Conservation (phyloP, 179 eudicot genomes). For the Heliamphora pulchella region DNA sequence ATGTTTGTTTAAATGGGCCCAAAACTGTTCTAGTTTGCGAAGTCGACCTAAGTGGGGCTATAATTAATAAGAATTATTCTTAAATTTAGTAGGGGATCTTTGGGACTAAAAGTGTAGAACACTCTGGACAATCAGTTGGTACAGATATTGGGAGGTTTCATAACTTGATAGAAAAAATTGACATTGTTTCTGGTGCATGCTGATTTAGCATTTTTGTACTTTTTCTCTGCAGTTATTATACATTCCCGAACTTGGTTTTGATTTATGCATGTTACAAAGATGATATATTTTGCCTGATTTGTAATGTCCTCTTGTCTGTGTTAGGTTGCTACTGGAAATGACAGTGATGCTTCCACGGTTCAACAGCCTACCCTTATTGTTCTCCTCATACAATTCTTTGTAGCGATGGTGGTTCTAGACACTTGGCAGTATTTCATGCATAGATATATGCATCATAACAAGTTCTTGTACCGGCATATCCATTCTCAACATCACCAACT, state of each 20-base stretch:
- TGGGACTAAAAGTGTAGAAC: no score
- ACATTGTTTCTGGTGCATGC: background rate
- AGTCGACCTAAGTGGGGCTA: background rate
- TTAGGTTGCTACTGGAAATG: conserved; percentile 15
- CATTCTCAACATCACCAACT: conserved; percentile 36
- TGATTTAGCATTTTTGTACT: background rate
- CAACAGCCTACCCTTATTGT: conserved; percentile 25
- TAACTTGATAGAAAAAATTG: background rate
- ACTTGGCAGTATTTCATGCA: conserved; percentile 39
- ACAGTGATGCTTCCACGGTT: background rate
- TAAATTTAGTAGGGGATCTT: background rate
- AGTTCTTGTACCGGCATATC: conserved; percentile 32
- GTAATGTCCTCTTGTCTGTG: background rate
- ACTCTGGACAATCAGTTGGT: no score
- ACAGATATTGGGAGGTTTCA: background rate
- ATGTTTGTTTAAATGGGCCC: background rate
- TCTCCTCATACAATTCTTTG: conserved; percentile 33
- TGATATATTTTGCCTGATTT: conserved; percentile 15
- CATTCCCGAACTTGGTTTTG: background rate
- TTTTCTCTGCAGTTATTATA: background rate
- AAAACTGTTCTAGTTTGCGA: no score
- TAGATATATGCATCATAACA: conserved; percentile 37
- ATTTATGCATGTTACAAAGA: background rate
- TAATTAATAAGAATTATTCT: background rate
- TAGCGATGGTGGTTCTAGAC: conserved; percentile 41